Evolutionary conservation across 2,329 filamentous ascomycete genomes (phyloP).

Genomic region (Xenoacremonium recifei): DNA sequence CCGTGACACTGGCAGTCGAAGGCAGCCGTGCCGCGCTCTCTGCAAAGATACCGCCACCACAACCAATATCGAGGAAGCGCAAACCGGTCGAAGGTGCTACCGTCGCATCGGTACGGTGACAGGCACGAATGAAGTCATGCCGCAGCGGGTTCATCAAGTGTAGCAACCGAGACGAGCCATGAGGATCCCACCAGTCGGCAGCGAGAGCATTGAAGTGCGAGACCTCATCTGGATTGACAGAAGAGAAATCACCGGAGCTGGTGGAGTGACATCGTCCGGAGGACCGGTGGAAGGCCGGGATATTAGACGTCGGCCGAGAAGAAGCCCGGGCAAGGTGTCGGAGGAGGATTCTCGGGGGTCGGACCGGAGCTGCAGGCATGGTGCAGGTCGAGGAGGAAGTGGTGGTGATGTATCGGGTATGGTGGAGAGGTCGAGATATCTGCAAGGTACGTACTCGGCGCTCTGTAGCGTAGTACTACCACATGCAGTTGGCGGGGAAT

Average conservation of each 20-base stretch:
- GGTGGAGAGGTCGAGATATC: no score
- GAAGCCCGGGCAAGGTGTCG: conserved; percentile 15
- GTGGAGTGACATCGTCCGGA: conserved; percentile 19
- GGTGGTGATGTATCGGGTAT: conserved; percentile 7
- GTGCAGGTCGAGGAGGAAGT: conserved; percentile 9
- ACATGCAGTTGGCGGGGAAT: no score
- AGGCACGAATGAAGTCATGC: conserved; percentile 83
- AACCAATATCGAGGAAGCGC: conserved; percentile 86
- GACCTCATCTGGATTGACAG: conserved; percentile 85
- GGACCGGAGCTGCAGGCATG: conserved; percentile 25
- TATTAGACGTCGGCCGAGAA: conserved; percentile 4
- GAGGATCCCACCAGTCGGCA: conserved; percentile 94
- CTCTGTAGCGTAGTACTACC: no score
- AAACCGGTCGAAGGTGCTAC: conserved; percentile 39
- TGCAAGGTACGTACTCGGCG: no score
- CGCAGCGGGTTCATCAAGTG: conserved; percentile 98
- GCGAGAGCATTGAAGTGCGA: conserved; percentile 94
- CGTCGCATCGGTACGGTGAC: conserved; percentile 55
- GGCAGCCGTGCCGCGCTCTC: conserved; percentile 75
- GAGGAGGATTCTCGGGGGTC: conserved; percentile 19
- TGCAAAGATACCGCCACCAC: conserved; percentile 94
- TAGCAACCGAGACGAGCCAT: conserved; percentile 86
- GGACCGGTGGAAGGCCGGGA: conserved; percentile 2
- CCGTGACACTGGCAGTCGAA: conserved; percentile 63
- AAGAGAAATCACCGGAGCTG: conserved; percentile 47